Percentiles rank a stretch among this genome's conserved stretches.
phyloP scores from a whole-genome alignment of 2,329 filamentous ascomycete species.

The Penicillium frequentans region DNA sequence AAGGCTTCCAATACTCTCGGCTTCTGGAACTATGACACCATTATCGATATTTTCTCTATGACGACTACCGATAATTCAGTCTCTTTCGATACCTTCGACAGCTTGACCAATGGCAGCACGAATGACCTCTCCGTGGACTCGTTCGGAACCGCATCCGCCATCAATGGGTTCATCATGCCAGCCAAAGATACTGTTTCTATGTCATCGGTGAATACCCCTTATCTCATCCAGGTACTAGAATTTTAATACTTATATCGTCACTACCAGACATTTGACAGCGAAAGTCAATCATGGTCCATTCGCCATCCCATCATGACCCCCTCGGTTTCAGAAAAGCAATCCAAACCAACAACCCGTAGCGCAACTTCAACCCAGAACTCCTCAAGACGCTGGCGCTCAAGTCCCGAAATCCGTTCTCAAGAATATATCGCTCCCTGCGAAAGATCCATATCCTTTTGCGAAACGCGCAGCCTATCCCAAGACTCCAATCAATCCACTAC shows the following conservation, averaged over 20 bases:
- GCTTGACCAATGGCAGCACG: conserved; percentile 26
- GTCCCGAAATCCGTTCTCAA: conserved; percentile 28
- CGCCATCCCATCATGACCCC: conserved; percentile 17
- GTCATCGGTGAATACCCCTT: conserved; percentile 19
- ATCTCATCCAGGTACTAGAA: neutral
- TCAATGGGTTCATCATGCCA: conserved; percentile 34
- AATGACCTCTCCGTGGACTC: conserved; percentile 32
- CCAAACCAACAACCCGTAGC: conserved; percentile 7
- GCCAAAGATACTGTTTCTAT: conserved; percentile 31
- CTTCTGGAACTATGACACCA: conserved; percentile 37
- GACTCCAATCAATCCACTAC: conserved; percentile 24
- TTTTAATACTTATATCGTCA: neutral
- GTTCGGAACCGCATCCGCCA: conserved; percentile 27
- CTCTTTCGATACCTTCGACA: conserved; percentile 31
- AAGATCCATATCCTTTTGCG: conserved; percentile 19
- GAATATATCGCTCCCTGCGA: conserved; percentile 18
- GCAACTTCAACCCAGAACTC: conserved; percentile 8
- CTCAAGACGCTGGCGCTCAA: conserved; percentile 28
- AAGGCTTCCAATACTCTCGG: conserved; percentile 35
- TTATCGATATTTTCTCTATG: conserved; percentile 36
- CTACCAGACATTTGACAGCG: conserved; percentile 33
- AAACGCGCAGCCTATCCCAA: conserved; percentile 26
- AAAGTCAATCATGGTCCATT: conserved; percentile 34
- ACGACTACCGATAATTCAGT: conserved; percentile 32
- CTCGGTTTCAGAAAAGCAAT: neutral